Percentiles rank a stretch among this genome's conserved stretches.
phyloP scores from a whole-genome alignment of 495 filamentous ascomycete genomes.

The Eremomyces bilateralis region DNA sequence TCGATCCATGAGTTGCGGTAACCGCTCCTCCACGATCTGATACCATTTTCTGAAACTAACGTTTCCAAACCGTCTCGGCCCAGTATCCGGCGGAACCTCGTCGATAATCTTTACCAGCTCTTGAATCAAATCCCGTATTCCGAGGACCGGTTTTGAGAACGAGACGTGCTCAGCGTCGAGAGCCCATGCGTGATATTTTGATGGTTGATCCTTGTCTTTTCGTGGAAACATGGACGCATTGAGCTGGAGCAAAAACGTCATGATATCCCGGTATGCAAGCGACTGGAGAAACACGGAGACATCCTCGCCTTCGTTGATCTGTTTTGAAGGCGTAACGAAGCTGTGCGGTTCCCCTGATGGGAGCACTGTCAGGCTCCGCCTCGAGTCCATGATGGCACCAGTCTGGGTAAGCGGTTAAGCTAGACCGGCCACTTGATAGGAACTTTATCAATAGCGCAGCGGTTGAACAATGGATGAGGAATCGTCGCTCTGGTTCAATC shows the following conservation, averaged over 20 bases:
- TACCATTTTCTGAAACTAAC: constrained; percentile 71
- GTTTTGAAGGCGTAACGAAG: constrained; percentile 41
- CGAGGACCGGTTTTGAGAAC: constrained; percentile 37
- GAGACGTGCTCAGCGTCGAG: constrained; percentile 9
- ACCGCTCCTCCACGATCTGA: constrained; percentile 36
- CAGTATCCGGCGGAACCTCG: constrained; percentile 61
- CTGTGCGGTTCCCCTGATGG: too few species aligned
- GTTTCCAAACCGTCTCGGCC: constrained; percentile 82
- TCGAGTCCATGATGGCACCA: too few species aligned
- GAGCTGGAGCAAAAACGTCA: constrained; percentile 69
- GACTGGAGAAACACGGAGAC: constrained; percentile 55
- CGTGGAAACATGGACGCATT: constrained; percentile 72
- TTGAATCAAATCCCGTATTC: constrained; percentile 38
- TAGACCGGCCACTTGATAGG: too few species aligned
- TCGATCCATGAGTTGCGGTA: constrained; percentile 33
- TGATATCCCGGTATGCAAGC: constrained; percentile 65
- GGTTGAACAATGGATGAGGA: too few species aligned
- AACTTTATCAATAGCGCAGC: too few species aligned
- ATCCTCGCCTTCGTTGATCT: constrained; percentile 63
- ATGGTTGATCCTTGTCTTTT: constrained; percentile 17
- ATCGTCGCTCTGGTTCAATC: too few species aligned
- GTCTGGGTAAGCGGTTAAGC: too few species aligned
- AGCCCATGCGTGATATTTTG: constrained; percentile 13
- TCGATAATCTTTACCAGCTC: constrained; percentile 43
- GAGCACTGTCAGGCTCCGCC: too few species aligned